A percentile compares a stretch with the other conserved stretches of the same genome.
phyloP scores from a whole-genome alignment of 108 stramenopile species.

The Mayamaea pseudoterrestris region DNA sequence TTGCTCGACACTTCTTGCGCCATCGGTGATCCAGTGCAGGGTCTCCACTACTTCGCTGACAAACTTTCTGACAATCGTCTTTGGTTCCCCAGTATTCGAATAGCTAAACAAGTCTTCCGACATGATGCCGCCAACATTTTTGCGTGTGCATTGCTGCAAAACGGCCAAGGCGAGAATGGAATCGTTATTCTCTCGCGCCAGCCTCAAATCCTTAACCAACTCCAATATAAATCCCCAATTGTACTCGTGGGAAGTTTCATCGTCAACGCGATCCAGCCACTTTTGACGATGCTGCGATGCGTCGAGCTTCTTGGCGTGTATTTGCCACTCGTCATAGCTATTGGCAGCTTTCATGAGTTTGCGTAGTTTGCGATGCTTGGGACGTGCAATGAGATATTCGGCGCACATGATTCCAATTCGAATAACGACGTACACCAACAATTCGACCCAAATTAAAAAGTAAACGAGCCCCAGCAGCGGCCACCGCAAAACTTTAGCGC shows the following conservation, averaged over 20 bases:
- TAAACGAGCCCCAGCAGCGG: conserved; percentile 67
- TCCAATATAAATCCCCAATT: conserved; percentile 75
- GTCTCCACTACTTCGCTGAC: conserved; percentile 60
- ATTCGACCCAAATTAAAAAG: conserved; percentile 51
- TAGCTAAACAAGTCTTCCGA: conserved; percentile 68
- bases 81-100: conserved; percentile 79
- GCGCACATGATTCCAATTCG: conserved; percentile 47
- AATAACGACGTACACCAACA: conserved; percentile 54
- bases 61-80: conserved; percentile 60
- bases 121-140: conserved; percentile 89
- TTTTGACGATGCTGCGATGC: conserved; percentile 49
- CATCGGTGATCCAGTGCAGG: conserved; percentile 63
- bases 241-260: conserved; percentile 35
- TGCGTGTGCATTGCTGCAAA: conserved; percentile 78
- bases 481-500: conserved; percentile 61
- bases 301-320: conserved; percentile 51
- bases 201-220: conserved; percentile 46
- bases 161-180: conserved; percentile 50
- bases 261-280: conserved; percentile 26
- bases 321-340: conserved; percentile 67
- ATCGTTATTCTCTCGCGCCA: conserved; percentile 40
- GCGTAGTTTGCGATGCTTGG: conserved; percentile 57
- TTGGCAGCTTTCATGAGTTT: conserved; percentile 32
- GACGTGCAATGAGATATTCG: conserved; percentile 52
- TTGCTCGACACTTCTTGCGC: conserved; percentile 2